phyloP scores from a whole-genome alignment of 2,329 filamentous ascomycete species.

The Laburnicola sp. region DNA sequence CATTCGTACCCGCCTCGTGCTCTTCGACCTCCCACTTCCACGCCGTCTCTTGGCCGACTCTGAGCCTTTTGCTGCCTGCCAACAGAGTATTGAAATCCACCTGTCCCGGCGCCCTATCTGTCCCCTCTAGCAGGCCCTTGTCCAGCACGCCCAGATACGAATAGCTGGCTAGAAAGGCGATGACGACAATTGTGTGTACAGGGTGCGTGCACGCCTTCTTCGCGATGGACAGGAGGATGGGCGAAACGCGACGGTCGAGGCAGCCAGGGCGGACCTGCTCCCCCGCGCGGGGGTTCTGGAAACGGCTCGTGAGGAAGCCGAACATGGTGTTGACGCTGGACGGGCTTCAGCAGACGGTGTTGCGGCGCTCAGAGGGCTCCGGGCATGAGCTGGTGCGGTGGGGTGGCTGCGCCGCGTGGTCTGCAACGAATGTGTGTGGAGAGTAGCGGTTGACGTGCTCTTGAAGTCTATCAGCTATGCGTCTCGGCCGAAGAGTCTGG shows the following conservation, averaged over 20 bases:
- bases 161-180: conserved; percentile 87
- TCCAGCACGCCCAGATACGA: conserved; percentile 93
- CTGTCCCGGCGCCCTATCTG: conserved; percentile 55
- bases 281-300: conserved; percentile 32
- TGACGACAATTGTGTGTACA: conserved; percentile 90
- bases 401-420: conserved; percentile 15
- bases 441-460: background rate
- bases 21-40: conserved; percentile 86
- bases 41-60: conserved; percentile 71
- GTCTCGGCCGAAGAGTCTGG: background rate
- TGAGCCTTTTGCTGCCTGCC: conserved; percentile 76
- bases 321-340: conserved; percentile 39
- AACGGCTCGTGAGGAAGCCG: conserved; percentile 42
- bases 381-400: conserved; percentile 30
- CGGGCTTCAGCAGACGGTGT: conserved; percentile 31
- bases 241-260: conserved; percentile 68
- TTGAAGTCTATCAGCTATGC: background rate
- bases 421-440: background rate
- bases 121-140: conserved; percentile 76
- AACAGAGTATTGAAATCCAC: conserved; percentile 74
- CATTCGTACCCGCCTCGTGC: conserved; percentile 22
- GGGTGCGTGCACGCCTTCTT: conserved; percentile 86
- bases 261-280: conserved; percentile 52
- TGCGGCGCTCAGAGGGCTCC: conserved; percentile 19
- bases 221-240: conserved; percentile 75